phyloP scores from a whole-genome alignment of 306 rosid genomes.

The Rosa lucieae region DNA sequence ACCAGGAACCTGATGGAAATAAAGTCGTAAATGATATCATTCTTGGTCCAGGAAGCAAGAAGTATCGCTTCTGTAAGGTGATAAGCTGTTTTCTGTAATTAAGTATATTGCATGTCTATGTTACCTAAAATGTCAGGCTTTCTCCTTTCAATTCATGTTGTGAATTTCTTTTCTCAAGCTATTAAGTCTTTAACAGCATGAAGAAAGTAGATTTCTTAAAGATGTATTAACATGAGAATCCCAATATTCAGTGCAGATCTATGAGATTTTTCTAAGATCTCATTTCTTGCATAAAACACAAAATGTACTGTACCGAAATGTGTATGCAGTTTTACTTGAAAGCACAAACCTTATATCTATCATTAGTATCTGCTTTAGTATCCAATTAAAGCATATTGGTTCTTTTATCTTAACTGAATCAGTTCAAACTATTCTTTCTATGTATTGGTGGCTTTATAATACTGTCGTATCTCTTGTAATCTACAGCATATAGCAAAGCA shows the following conservation, averaged over 20 bases:
- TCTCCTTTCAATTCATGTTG: not conserved
- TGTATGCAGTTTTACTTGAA: not conserved
- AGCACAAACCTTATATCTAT: not conserved
- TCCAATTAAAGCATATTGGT: not conserved
- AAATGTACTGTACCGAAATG: not conserved
- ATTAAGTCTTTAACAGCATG: not conserved
- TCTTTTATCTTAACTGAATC: not conserved
- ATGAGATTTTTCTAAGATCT: not conserved
- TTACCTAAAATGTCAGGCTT: not conserved
- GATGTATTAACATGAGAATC: not conserved
- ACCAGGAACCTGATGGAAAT: slow-evolving; percentile 74
- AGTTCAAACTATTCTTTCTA: not conserved
- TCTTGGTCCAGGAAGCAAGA: slow-evolving; percentile 62
- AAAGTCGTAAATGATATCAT: slow-evolving; percentile 65
- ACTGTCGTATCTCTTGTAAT: slow-evolving; percentile 2
- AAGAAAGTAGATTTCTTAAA: not conserved
- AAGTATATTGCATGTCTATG: not conserved
- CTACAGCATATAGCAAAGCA: slow-evolving; percentile 79
- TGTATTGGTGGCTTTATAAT: slow-evolving; percentile 16
- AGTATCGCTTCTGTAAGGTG: slow-evolving; percentile 76
- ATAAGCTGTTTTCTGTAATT: slow-evolving; percentile 6
- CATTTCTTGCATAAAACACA: not conserved
- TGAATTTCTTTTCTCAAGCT: not conserved
- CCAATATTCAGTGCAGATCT: not conserved
- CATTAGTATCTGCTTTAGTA: not conserved